A percentile compares a stretch with the other conserved stretches of the same genome.
phyloP scores from a whole-genome alignment of 2,329 filamentous ascomycete genomes.

The Blastomyces emzantsi region DNA sequence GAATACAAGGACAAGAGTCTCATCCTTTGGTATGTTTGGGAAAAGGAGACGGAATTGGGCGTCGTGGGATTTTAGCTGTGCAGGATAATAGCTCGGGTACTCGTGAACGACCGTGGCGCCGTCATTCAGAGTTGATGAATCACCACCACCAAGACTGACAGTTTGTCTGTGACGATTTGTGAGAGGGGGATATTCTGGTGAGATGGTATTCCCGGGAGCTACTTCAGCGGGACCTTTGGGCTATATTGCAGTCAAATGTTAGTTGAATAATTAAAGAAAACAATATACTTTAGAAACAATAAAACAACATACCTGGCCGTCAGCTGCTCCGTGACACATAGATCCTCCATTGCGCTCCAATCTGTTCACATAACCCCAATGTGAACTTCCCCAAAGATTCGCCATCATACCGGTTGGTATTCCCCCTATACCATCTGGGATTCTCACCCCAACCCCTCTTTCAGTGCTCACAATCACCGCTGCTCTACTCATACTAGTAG shows the following conservation, averaged over 20 bases:
- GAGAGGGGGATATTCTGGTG: constrained; percentile 21
- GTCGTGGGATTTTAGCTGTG: constrained; percentile 74
- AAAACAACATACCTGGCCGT: neutral
- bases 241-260: constrained; percentile 8
- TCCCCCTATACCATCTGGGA: constrained; percentile 52
- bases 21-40: constrained; percentile 63
- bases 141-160: constrained; percentile 45
- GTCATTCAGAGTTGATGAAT: constrained; percentile 26
- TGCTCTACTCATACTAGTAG: constrained; percentile 77
- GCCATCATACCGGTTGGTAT: constrained; percentile 82
- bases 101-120: constrained; percentile 38
- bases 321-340: constrained; percentile 16
- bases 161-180: constrained; percentile 46
- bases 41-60: constrained; percentile 91
- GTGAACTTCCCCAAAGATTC: constrained; percentile 85
- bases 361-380: constrained; percentile 63
- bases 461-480: constrained; percentile 77
- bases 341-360: constrained; percentile 45
- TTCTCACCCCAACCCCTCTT: constrained; percentile 55
- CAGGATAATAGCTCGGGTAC: constrained; percentile 68
- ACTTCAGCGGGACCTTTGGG: constrained; percentile 17
- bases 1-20: constrained; percentile 86
- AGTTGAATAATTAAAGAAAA: constrained; percentile 3
- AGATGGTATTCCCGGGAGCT: constrained; percentile 17
- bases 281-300: neutral